Evolutionary conservation across 108 stramenopile species (phyloP), one percentile per base, ranked within the genome.

Genomic region (Craspedostauros australis): DNA sequence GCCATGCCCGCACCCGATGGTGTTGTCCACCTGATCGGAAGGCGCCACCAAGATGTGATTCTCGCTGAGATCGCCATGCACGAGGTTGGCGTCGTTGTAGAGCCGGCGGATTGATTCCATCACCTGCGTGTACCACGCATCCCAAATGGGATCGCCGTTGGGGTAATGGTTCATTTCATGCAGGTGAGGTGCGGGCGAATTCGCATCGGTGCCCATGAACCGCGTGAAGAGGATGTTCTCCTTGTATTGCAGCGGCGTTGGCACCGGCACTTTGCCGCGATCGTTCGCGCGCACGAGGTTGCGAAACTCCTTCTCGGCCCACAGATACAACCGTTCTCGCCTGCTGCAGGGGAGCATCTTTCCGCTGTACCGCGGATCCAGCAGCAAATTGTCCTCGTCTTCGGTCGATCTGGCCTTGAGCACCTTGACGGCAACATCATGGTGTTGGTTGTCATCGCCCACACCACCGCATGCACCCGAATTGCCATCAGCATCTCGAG

Each of bases 271-370:
- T 18, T 68, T 66, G 7, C 72, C 73, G 30, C 77, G 60, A n/a
- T n/a, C n/a, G 26, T 75, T 26, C 1, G 86, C 83, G 26, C 90
- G 73, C 2, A 82, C 50, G 20, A 92, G 49, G 59, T 92, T 92
- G 14, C 86, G 74, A 58, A 67, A 82, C 55, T 92, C 90, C 52
- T 88, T 92, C 54, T 92, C 90, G 18, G 90, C 68, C 86, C 86
- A 87, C 14, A 84, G 11, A 15, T 72, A 70, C 28, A 92, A 52
- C 37, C 84, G 82, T 39, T 80, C 76, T 30, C 82, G 62, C 24
- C 58, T 68, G 7, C 63, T 59, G 2, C 56, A 54, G 55, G 31
- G 5, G 38, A 68, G 68, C 25, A 54, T 57, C 37, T 60, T 46
- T 32, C 66, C 66, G 5, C 26, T 18, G 51, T 73, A 91, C 0